Percentiles rank a stretch among this genome's conserved stretches.
Evolutionary conservation across 1,284 basidiomycete genomes (phyloP).

Genomic region (Gymnopus androsaceus): DNA sequence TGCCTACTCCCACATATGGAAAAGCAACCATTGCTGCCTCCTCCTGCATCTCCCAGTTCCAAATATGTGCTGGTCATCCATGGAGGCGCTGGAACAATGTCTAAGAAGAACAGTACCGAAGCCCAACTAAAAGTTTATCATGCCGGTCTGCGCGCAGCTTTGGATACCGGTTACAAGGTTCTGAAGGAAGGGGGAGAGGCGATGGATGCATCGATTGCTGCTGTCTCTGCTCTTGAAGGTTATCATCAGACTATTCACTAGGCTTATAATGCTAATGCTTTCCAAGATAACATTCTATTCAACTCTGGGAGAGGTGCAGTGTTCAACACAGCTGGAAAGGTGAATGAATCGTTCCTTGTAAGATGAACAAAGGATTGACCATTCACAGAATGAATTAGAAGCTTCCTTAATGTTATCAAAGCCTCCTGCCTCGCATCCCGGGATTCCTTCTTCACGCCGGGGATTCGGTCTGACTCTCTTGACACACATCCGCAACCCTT

Average conservation of each 20-base stretch:
- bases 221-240: conserved; percentile 77
- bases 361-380: no score
- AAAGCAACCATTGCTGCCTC: conserved; percentile 1
- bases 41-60: neutral
- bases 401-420: conserved; percentile 77
- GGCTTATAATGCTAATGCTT: neutral
- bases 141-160: conserved; percentile 51
- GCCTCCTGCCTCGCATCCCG: conserved; percentile 64
- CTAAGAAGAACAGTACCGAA: conserved; percentile 58
- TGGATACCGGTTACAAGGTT: conserved; percentile 65
- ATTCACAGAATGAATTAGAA: conserved; percentile 78
- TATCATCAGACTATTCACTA: conserved; percentile 13
- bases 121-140: conserved; percentile 63
- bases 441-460: conserved; percentile 58
- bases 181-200: conserved; percentile 71
- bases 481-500: conserved; percentile 71
- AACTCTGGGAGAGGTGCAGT: conserved; percentile 80
- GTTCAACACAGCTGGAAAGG: conserved; percentile 78
- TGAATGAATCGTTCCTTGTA: no score
- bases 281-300: conserved; percentile 74
- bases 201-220: conserved; percentile 79
- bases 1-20: no score
- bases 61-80: conserved; percentile 68
- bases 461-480: conserved; percentile 68
- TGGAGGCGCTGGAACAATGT: conserved; percentile 77